Evolutionary conservation across 108 stramenopile species (phyloP), one percentile per base, ranked within the genome.

Genomic region (Skeletonema tropicum): DNA sequence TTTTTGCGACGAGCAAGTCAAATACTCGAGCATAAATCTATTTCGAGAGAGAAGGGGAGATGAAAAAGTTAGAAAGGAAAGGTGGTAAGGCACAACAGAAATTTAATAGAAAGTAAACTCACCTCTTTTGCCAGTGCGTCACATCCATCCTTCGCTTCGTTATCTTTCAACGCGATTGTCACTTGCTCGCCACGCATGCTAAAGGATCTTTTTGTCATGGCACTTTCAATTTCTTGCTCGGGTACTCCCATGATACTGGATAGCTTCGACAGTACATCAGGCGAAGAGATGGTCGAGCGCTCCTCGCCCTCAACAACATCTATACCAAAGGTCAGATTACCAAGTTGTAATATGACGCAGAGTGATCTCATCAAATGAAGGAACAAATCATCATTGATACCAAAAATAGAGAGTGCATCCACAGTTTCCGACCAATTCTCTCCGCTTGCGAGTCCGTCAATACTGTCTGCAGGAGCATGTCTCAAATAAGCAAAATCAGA

Each of bases 91-190:
- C 32, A 59, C 17, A 31, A 30, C 17, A 39, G 19, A 59, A 38
- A 17, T 30, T 26, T 32, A 8, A 58, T 17, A 33, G 21, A 52
- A 23, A 21, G 25, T 19, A 60, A 23, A 45, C 70, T 42, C 58
- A 71, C 70, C 39, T 94, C 96, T 86, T 99, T 99, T 17, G 97
- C 97, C 68, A 99, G 86, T 10, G 98, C 97, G 85, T 99, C 97
- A 39, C 94, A 79, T 6, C 92, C 93, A 62, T 97, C 95, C 62
- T 83, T 86, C 7, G 97, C 95, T 45, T 87, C 77, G 14, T 73
- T 89, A 7, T 77, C 57, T 42, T 88, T 92, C 48, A 96, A 79
- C 31, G 90, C 90, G 9, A 94, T 95, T 23, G 85, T 86, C 71
- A 94, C 93, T 33, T 77, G 77, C 73, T 97, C 93, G 17, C 84